Evolutionary conservation across 1,284 basidiomycete species (phyloP), one percentile per base, ranked within the genome.

Genomic region (Trichosporon asahii): DNA sequence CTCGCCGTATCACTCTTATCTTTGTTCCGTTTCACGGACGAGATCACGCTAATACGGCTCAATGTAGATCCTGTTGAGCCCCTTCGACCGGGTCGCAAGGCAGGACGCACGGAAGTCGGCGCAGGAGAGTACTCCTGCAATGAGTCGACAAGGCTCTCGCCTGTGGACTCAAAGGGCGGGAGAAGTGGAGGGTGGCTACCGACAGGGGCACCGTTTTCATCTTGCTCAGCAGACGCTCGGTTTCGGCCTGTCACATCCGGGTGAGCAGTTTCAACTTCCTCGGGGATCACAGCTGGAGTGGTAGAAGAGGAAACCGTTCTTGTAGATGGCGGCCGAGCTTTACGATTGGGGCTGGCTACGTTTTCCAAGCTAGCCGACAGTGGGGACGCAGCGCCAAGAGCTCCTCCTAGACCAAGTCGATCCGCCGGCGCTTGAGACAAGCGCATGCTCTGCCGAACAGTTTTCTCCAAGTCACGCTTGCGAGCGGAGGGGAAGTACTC

Each of bases 401-500:
- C 14, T 8, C 63, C 66, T 9, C 44, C 29, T 11, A 64, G 37
- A 11, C 49, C 63, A 29, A 37, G 61, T 35, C 75, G 65, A 37
- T 72, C 73, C 2, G 66, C 64, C n/a, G 73, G 73, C 6, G 74
- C 78, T 18, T 72, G 74, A 18, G 77, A 78, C 65, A 93, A 88
- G 1, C 84, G 77, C 88, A 95, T 92, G 79, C 92, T 94, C 80
- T 95, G 89, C 57, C 95, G 86, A 0, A 84, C 84, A 1, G 93
- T 93, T 69, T 93, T 90, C 77, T 92, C 88, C 66, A 97, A 85
- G 57, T 92, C 91, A 80, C 91, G 94, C 84, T 92, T 94, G 84
- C 97, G 93, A 0, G 94, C 91, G 71, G 89, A 88, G 1, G 96
- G 97, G 88, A 99, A 99, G 85, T 93, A 99, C 71, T 98, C 95